A percentile compares a stretch with the other conserved stretches of the same genome.
phyloP scores from a whole-genome alignment of 1,139 yeast species.

The Yamadazyma buinensis region DNA sequence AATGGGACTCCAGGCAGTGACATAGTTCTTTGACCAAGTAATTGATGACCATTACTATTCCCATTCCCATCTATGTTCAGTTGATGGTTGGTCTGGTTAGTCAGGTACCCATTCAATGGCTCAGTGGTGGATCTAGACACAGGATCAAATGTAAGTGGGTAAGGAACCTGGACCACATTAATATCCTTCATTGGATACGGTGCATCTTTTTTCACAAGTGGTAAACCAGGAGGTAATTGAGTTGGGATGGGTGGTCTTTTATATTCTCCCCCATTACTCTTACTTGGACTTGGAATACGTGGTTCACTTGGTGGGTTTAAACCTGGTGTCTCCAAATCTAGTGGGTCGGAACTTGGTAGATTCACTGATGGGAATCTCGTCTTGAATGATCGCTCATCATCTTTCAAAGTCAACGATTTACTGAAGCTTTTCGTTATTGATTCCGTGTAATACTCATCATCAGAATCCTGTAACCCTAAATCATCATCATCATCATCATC shows the following conservation, averaged over 20 bases:
- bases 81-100: too few species aligned
- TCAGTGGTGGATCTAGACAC: neutral
- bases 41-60: slow-evolving; percentile 1
- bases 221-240: slow-evolving; percentile 16
- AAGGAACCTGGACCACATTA: slow-evolving; percentile 21
- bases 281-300: neutral
- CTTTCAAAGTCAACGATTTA: too few species aligned
- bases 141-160: slow-evolving; percentile 8
- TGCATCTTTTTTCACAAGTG: slow-evolving; percentile 4
- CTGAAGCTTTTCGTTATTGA: slow-evolving; percentile 3
- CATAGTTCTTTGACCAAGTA: neutral
- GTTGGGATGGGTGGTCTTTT: slow-evolving; percentile 19
- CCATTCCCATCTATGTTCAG: too few species aligned
- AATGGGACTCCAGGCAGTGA: too few species aligned
- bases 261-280: neutral
- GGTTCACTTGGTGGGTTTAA: too few species aligned
- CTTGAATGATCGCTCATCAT: slow-evolving; percentile 7
- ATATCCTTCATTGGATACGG: slow-evolving; percentile 15
- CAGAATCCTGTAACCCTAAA: too few species aligned
- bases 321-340: too few species aligned
- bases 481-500: slow-evolving; percentile 1
- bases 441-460: neutral
- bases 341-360: neutral
- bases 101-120: neutral
- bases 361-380: slow-evolving; percentile 11